Evolutionary conservation across 345 rosid species (phyloP), one percentile per base, ranked within the genome.

Genomic region (Ceriops zippeliana): DNA sequence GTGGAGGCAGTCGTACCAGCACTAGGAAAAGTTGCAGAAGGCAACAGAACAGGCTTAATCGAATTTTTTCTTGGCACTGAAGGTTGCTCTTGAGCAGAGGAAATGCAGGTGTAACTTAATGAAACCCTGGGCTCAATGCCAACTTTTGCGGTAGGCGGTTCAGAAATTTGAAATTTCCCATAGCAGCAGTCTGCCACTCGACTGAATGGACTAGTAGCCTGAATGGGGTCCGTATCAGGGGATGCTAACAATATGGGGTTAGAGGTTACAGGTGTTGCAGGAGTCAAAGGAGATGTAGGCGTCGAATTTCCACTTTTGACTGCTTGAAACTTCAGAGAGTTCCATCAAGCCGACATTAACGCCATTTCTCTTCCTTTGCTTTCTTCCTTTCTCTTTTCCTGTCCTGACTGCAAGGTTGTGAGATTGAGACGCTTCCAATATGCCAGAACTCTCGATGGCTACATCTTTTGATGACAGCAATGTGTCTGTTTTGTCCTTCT

Each of bases 281-380:
- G 93, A 61, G 98, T 89, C 58, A 81, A 62, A 2, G 95, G 96
- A 58, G 97, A 89, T 11, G 90, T 85, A 20, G 98, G 96, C 7
- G 98, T 93, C 30, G 98, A 91, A 73, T 84, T 87, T 71, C 91
- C 96, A 38, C 96, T 91, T 91, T 68, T 89, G 90, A 78, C 95
- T 93, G 71, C 97, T 93, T 10, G 96, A 91, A 34, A 84, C 89
- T 67, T 93, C 97, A n/a, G 81, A 65, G 16, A 73, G 63, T 22
- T 77, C 83, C 7, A 77, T 64, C 60, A 83, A 59, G 56, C 72
- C 78, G 6, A 81, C 73, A 21, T 76, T 70, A 26, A 72, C 65
- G 62, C 85, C 90, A 81, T 80, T 93, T 73, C 88, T 84, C 90
- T 79, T 93, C 77, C 88, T 89, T 61, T 96, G 84, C 76, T 87